Evolutionary conservation across 768 basidiomycete species (phyloP), one percentile per base, ranked within the genome.

Genomic region (Suillus occidentalis): DNA sequence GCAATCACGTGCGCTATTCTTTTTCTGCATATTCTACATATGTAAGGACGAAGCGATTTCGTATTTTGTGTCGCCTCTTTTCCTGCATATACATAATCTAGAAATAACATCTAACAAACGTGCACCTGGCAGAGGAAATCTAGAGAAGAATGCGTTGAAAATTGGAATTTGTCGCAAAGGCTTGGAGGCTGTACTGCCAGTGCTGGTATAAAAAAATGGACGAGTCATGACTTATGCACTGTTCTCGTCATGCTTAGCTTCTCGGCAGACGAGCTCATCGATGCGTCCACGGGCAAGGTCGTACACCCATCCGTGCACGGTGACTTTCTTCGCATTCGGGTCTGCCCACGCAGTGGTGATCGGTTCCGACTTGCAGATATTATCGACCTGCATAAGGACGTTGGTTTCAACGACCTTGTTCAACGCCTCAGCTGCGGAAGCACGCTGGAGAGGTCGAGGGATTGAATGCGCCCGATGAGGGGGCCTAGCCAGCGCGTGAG

Each of bases 281-380:
- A 92, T 74, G 60, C 78, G 77, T 2, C 91, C 91, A 14, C 77
- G 82, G 34, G 77, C 82, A 58, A 92, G 69, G 37, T 90, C 85
- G 70, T 90, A 92, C 43, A 92, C 83, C 89, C 88, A 92, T 20
- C 90, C 90, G 65, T 92, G 90, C 6, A 92, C 84, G 73, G 73
- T 80, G 28, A 89, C 75, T 8, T 81, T 75, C 71, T 83, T 78
- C 0, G 70, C 70, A 0, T 63, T 66, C 55, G 62, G 61, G 25
- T 62, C 31, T 0, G 68, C 68, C 78, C 86, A 87, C 0, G 84
- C 85, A 63, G 82, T 71, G 47, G 67, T 68, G 47, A 89, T 79
- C 5, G 82, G 77, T 6, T 79, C 73, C 6, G 85, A 73, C 57
- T 82, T 77, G 64, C 80, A 81, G 20, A 88, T 70, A 61, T 84